Percentiles rank a stretch among this genome's conserved stretches.
Conservation (phyloP, 2,329 filamentous ascomycete species). For the Colletotrichum sp. region DNA sequence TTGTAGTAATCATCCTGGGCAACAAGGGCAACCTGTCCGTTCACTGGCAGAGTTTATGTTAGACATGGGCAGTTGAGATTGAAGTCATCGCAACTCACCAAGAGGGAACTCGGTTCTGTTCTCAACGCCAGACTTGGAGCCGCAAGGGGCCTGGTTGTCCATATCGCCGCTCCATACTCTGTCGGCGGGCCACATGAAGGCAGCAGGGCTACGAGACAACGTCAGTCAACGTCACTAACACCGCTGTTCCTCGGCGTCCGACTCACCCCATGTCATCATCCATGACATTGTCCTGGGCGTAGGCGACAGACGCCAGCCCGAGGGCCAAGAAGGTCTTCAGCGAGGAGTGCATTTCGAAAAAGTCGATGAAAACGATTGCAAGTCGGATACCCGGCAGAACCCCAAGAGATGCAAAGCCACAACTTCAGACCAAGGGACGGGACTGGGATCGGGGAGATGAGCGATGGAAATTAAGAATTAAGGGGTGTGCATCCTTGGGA, state of each 20-base stretch:
- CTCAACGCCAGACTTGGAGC: slow-evolving; percentile 45
- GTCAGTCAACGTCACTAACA: slow-evolving; percentile 23
- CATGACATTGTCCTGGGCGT: slow-evolving; percentile 7
- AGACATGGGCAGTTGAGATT: neutral
- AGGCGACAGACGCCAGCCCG: neutral
- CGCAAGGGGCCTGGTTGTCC: slow-evolving; percentile 60
- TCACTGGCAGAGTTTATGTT: slow-evolving; percentile 35
- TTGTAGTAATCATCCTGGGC: slow-evolving; percentile 58
- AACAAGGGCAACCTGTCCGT: slow-evolving; percentile 54
- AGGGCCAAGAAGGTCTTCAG: slow-evolving; percentile 3
- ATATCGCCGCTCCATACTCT: slow-evolving; percentile 52
- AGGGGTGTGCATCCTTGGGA: neutral
- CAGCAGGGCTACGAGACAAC: slow-evolving; percentile 43
- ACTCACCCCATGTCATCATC: slow-evolving; percentile 23
- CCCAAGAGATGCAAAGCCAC: neutral
- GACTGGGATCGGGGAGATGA: neutral
- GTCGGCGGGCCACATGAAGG: slow-evolving; percentile 60
- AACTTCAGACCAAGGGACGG: neutral
- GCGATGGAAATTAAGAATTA: slow-evolving; percentile 3
- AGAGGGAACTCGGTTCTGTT: slow-evolving; percentile 59
- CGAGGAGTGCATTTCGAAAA: neutral
- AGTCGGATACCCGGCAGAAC: neutral
- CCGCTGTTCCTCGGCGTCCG: neutral
- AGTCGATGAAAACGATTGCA: neutral
- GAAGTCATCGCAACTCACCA: slow-evolving; percentile 31